Percentiles rank a stretch among this genome's conserved stretches.
These are phyloP conservation scores for Sporothrix luriei DNA, from an alignment of 2,329 filamentous ascomycete species.

Conservation along the genomic window DNA sequence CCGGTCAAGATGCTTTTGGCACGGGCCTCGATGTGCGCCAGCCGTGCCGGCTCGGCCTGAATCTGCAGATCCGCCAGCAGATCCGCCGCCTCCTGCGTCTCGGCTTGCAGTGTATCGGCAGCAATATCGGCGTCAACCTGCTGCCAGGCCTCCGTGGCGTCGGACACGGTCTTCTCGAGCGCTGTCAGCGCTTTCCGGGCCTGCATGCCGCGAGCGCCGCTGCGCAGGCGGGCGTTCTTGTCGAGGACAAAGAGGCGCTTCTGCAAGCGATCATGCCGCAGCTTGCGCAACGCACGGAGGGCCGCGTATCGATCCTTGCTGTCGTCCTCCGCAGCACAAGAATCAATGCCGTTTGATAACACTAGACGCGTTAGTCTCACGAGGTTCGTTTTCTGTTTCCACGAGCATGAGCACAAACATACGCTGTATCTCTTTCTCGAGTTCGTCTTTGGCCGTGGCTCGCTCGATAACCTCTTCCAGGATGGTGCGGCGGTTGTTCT, in stretches of 20 bases:
- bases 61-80: slow-evolving; percentile 70
- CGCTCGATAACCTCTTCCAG: slow-evolving; percentile 69
- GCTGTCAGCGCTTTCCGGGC: slow-evolving; percentile 74
- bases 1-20: slow-evolving; percentile 52
- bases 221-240: slow-evolving; percentile 72
- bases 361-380: slow-evolving; percentile 11
- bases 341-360: slow-evolving; percentile 26
- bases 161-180: slow-evolving; percentile 67
- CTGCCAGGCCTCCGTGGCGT: slow-evolving; percentile 57
- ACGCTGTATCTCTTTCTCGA: slow-evolving; percentile 59
- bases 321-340: slow-evolving; percentile 21
- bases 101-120: slow-evolving; percentile 58
- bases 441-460: slow-evolving; percentile 58
- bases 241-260: slow-evolving; percentile 68
- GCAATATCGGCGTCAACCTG: slow-evolving; percentile 61
- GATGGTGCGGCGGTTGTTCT: slow-evolving; percentile 48
- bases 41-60: slow-evolving; percentile 65
- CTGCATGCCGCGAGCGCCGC: slow-evolving; percentile 72
- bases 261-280: slow-evolving; percentile 65
- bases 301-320: slow-evolving; percentile 52
- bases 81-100: slow-evolving; percentile 70
- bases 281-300: slow-evolving; percentile 61
- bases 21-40: slow-evolving; percentile 53
- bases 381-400: not conserved
- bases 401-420: not conserved